Evolutionary conservation across 805 yeast genomes (phyloP).

Genomic region (Ogataea paraovalis): DNA sequence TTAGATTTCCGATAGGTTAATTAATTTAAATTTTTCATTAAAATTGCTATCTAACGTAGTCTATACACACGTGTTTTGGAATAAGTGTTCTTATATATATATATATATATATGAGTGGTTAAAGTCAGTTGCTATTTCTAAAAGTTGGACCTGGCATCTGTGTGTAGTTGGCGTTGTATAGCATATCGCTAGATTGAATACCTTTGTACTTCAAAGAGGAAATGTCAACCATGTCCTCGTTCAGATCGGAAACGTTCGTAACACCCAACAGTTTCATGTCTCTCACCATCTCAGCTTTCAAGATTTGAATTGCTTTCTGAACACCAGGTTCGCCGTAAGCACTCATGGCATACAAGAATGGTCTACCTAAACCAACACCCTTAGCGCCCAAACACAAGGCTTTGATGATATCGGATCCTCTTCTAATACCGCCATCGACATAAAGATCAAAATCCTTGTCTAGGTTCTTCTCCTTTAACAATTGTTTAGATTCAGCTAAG

Average conservation of each 20-base stretch:
- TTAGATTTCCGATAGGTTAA: background rate
- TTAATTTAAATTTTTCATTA: no score
- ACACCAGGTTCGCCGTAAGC: constrained; percentile 79
- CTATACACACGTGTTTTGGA: no score
- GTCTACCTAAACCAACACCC: constrained; percentile 69
- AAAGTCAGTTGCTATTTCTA: constrained; percentile 3
- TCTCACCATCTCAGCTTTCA: constrained; percentile 58
- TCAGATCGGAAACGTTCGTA: constrained; percentile 41
- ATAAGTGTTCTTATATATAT: no score
- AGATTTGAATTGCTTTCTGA: constrained; percentile 53
- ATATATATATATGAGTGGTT: no score
- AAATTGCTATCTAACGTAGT: no score
- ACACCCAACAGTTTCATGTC: constrained; percentile 68
- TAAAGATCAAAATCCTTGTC: constrained; percentile 36
- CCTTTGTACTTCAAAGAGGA: constrained; percentile 30
- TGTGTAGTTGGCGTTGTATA: constrained; percentile 54
- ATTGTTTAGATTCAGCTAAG: constrained; percentile 49
- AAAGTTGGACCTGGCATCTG: constrained; percentile 37
- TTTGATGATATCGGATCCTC: constrained; percentile 41
- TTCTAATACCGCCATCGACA: constrained; percentile 41
- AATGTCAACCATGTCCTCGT: constrained; percentile 37
- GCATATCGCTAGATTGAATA: constrained; percentile 42
- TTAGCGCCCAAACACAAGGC: constrained; percentile 41
- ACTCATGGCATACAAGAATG: constrained; percentile 74
- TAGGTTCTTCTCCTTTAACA: constrained; percentile 38